Evolutionary conservation across 2,329 filamentous ascomycete genomes (phyloP).

Genomic region (Aspergillus awamori): DNA sequence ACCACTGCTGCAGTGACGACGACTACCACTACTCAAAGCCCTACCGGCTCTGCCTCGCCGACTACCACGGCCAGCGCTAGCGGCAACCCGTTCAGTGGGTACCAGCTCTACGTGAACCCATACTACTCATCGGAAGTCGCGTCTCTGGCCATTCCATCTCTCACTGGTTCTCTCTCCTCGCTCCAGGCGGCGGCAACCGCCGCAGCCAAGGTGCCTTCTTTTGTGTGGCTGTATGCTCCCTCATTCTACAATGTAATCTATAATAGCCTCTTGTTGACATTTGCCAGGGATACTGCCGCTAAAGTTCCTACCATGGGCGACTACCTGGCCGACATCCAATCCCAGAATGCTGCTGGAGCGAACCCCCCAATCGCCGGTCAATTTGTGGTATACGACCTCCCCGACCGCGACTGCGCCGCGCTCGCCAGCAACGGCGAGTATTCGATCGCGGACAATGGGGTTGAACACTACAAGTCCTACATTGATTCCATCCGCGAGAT

Average conservation of each 20-base stretch:
- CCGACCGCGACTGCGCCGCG: slow-evolving; percentile 66
- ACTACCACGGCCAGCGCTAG: slow-evolving; percentile 28
- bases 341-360: slow-evolving; percentile 52
- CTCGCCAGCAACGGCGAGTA: slow-evolving; percentile 66
- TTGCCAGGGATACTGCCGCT: slow-evolving; percentile 47
- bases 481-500: slow-evolving; percentile 58
- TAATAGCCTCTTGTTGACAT: not conserved
- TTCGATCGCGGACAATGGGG: slow-evolving; percentile 55
- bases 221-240: slow-evolving; percentile 53
- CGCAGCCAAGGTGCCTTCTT: slow-evolving; percentile 56
- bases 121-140: slow-evolving; percentile 58
- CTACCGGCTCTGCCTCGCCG: slow-evolving; percentile 1
- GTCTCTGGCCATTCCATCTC: slow-evolving; percentile 63
- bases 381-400: slow-evolving; percentile 66
- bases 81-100: slow-evolving; percentile 58
- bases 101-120: slow-evolving; percentile 55
- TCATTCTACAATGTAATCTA: not conserved
- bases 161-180: slow-evolving; percentile 52
- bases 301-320: slow-evolving; percentile 55
- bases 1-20: not conserved
- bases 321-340: slow-evolving; percentile 52
- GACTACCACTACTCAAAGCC: not conserved
- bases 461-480: slow-evolving; percentile 57
- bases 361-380: slow-evolving; percentile 52
- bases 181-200: slow-evolving; percentile 53